Evolutionary conservation across 2,329 filamentous ascomycete species (phyloP).

Genomic region (Teratosphaeria zuluensis): DNA sequence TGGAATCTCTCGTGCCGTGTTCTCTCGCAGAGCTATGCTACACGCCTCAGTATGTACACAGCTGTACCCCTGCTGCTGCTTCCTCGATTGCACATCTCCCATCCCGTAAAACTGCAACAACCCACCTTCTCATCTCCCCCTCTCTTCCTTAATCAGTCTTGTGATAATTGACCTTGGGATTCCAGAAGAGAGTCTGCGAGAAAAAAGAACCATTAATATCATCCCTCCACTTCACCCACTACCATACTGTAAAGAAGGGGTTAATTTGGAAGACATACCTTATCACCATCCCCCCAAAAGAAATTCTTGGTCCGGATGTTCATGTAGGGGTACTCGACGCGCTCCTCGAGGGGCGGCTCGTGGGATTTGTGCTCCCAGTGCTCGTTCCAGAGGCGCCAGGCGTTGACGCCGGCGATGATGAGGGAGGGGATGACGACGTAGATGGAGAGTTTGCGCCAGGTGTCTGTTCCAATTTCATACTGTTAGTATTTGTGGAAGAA

Average conservation of each 20-base stretch:
- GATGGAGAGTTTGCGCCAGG: conserved; percentile 93
- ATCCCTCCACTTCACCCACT: not conserved
- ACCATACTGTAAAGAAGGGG: conserved; percentile 4
- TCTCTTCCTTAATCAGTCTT: conserved; percentile 48
- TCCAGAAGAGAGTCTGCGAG: conserved; percentile 59
- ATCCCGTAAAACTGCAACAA: not conserved
- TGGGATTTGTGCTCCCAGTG: conserved; percentile 96
- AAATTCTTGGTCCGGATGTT: conserved; percentile 97
- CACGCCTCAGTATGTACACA: not conserved
- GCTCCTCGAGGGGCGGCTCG: conserved; percentile 79
- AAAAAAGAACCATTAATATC: not conserved
- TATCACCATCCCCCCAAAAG: conserved; percentile 90
- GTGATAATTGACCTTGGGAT: conserved; percentile 91
- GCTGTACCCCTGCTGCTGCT: not conserved
- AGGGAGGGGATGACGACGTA: conserved; percentile 70
- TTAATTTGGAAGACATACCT: conserved; percentile 60
- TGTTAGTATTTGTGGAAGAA: no score
- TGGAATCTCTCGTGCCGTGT: not conserved
- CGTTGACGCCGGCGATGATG: conserved; percentile 65
- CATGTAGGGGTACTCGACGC: conserved; percentile 89
- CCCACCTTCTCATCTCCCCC: not conserved
- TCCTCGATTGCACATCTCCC: not conserved
- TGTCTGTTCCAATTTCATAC: no score
- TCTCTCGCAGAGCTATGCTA: not conserved
- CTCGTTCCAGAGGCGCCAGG: conserved; percentile 83